Conservation (phyloP, 2,329 filamentous ascomycete species). For the Colletotrichum tofieldiae region DNA sequence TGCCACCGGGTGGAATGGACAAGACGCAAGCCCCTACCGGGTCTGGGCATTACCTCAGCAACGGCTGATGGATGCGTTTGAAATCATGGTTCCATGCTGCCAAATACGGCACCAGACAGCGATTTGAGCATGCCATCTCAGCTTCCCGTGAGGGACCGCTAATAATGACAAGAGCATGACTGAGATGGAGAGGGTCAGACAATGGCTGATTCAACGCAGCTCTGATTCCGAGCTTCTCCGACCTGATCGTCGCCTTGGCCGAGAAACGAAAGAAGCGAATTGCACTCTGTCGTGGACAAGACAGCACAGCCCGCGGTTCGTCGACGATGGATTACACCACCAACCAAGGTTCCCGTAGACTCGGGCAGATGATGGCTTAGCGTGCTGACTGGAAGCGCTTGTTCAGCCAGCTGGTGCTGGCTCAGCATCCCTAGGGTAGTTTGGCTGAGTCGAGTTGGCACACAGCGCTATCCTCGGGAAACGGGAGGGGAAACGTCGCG, state of each 20-base stretch:
- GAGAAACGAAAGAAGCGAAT: background rate
- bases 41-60: slow-evolving; percentile 41
- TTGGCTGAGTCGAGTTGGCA: background rate
- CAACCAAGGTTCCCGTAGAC: slow-evolving; percentile 23
- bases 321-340: slow-evolving; percentile 25
- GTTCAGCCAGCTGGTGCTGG: background rate
- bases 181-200: slow-evolving; percentile 16
- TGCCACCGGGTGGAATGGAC: slow-evolving; percentile 1
- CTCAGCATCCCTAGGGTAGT: background rate
- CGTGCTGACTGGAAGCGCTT: background rate
- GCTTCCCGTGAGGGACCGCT: background rate
- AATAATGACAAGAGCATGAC: slow-evolving; percentile 27
- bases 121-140: background rate
- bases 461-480: slow-evolving; percentile 13
- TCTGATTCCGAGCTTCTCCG: slow-evolving; percentile 29
- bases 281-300: background rate
- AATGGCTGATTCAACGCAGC: slow-evolving; percentile 30
- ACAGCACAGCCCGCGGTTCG: slow-evolving; percentile 16
- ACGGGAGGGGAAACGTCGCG: slow-evolving; percentile 5
- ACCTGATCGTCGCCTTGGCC: slow-evolving; percentile 34
- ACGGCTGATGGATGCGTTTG: slow-evolving; percentile 37
- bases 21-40: background rate
- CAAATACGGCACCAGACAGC: slow-evolving; percentile 22
- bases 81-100: slow-evolving; percentile 36
- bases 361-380: slow-evolving; percentile 21